These are phyloP conservation scores for Plasmodium falciparum DNA, from an alignment of 169 alveolate species.

Conservation along the genomic window DNA sequence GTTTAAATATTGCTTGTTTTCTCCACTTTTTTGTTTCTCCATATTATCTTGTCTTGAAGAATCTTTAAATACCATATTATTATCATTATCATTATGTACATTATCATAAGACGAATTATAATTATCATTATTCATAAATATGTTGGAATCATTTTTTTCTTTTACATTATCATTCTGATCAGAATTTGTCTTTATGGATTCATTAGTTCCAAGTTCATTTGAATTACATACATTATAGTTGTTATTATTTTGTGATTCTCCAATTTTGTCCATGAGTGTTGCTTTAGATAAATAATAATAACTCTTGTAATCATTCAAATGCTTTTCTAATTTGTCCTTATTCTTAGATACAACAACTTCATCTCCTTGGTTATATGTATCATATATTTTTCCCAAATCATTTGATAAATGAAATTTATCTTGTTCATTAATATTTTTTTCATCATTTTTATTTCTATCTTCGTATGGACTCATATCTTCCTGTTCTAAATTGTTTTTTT, in stretches of 20 bases:
- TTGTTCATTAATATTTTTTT: neutral
- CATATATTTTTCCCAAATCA: slow-evolving; percentile 38
- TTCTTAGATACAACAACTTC: slow-evolving; percentile 24
- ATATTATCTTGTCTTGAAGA: neutral
- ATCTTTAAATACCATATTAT: no score
- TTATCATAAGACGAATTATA: no score
- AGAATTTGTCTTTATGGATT: neutral
- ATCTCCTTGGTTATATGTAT: slow-evolving; percentile 68
- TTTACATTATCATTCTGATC: no score
- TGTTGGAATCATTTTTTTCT: no score
- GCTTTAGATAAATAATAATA: slow-evolving; percentile 26
- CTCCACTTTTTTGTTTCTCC: neutral
- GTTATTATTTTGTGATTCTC: slow-evolving; percentile 7
- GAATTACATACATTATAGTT: neutral
- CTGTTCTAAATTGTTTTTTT: slow-evolving; percentile 6
- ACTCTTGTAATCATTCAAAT: slow-evolving; percentile 15
- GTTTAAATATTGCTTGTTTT: neutral
- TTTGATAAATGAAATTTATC: slow-evolving; percentile 38
- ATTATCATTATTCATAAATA: no score
- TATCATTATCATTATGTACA: no score
- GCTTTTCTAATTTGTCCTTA: slow-evolving; percentile 29
- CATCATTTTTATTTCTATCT: neutral
- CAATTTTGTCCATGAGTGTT: slow-evolving; percentile 20
- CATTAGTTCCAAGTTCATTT: neutral
- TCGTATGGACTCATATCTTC: neutral